Base-by-base conservation (phyloP, 805 yeast species). In the Yarrowia divulgata region DNA sequence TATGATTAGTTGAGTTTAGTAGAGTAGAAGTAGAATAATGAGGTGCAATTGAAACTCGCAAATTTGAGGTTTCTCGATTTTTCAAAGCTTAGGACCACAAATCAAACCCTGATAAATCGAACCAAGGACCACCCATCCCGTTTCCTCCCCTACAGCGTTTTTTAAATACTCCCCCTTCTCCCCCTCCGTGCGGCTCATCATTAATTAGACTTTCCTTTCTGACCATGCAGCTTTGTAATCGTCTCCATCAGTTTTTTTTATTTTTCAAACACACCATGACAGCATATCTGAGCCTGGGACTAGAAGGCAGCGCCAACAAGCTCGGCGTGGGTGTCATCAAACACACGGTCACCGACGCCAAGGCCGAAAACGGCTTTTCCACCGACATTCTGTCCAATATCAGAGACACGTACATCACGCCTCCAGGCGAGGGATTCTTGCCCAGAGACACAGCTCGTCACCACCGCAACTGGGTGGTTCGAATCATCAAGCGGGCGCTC, bases 381-480 rank as follows among this genome's bases (percentile, higher is more conserved):
- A 96, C 97, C 0, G 85, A 84, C 70, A 90, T 95, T 1, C 81
- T 95, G 42, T 81, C 97, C n/a, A 95, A 95, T 78, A 87, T 95
- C 48, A 85, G 99, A 82, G 97, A 95, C 77, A 95, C 99, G 0
- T 95, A 94, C 76, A 83, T 90, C 40, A 90, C 98, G 0, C 99
- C 99, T 9, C 97, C 98, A 1, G 99, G 99, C 1, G 98, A 95
- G 79, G 99, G 99, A 0, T 95, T 95, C 74, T 79, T 95, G 54
- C 99, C 99, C 1, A 80, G 98, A 70, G 99, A 95, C 75, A 93
- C 98, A 0, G 98, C 99, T 5, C 83, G 97, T 73, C 99, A 95
- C 77, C 99, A 95, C 77, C 80, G 98, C 52, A 91, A 92, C 78
- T 94, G 97, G 97, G 96, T 89, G 29, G 93, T 91, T 0, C 79